Percentiles rank a stretch among this genome's conserved stretches.
Conservation (phyloP, 208 protist genomes). For the Trypanosoma congolense region DNA sequence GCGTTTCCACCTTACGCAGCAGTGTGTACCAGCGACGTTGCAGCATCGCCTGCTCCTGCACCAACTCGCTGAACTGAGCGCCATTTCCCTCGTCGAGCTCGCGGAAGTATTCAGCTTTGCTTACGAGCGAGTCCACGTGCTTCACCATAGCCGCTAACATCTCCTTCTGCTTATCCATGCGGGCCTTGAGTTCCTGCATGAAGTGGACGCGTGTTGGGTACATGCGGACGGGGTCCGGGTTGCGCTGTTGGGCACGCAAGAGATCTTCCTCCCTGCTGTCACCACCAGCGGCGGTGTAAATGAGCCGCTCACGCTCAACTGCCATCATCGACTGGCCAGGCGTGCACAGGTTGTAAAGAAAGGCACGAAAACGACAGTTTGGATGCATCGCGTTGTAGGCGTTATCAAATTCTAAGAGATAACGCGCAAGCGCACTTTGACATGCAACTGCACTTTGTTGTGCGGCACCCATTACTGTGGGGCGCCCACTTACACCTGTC, state of each 20-base stretch:
- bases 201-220: conserved; percentile 70
- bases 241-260: conserved; percentile 40
- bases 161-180: conserved; percentile 52
- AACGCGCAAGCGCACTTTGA: conserved; percentile 54
- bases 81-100: conserved; percentile 44
- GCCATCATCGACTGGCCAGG: conserved; percentile 40
- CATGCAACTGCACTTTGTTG: conserved; percentile 37
- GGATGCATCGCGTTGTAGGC: conserved; percentile 64
- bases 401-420: conserved; percentile 56
- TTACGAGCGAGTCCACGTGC: conserved; percentile 33
- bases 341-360: conserved; percentile 73
- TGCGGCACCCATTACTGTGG: not conserved
- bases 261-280: conserved; percentile 47
- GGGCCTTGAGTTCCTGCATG: conserved; percentile 54
- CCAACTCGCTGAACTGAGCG: conserved; percentile 25
- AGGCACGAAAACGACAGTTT: conserved; percentile 64
- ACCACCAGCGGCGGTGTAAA: conserved; percentile 46
- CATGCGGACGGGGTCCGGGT: conserved; percentile 46
- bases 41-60: conserved; percentile 60
- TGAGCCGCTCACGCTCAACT: conserved; percentile 60
- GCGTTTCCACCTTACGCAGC: conserved; percentile 47
- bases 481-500: not conserved
- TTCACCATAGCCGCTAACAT: conserved; percentile 26
- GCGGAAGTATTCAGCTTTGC: conserved; percentile 32
- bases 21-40: conserved; percentile 48